A percentile compares a stretch with the other conserved stretches of the same genome.
Conservation (phyloP, 2,329 filamentous ascomycete genomes). For the Fusarium sambucinum region DNA sequence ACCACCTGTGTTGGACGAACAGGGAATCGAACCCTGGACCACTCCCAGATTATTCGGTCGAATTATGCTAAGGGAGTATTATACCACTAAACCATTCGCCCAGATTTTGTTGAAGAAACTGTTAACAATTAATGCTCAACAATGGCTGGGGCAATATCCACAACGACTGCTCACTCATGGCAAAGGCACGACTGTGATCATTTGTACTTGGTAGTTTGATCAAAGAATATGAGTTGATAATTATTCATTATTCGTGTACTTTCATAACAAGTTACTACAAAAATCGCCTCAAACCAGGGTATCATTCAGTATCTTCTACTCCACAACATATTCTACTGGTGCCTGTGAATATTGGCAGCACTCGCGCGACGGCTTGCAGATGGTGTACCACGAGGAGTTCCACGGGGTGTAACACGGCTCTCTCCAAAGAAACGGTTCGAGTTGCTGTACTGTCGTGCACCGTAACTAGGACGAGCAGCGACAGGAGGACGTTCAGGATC, state of each 20-base stretch:
- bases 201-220: background rate
- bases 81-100: constrained; percentile 6
- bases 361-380: constrained; percentile 50
- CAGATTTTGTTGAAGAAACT: background rate
- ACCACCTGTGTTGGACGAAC: background rate
- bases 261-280: background rate
- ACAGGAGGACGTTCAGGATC: constrained; percentile 32
- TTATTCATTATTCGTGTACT: background rate
- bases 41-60: constrained; percentile 3
- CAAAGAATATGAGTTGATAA: background rate
- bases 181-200: background rate
- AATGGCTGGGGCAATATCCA: background rate
- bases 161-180: background rate
- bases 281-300: constrained; percentile 1
- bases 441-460: constrained; percentile 53
- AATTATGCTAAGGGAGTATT: constrained; percentile 5
- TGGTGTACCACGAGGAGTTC: constrained; percentile 55
- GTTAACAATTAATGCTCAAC: background rate
- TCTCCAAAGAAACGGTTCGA: constrained; percentile 58
- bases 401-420: constrained; percentile 55
- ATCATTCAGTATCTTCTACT: constrained; percentile 2
- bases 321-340: background rate
- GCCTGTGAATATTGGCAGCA: constrained; percentile 1
- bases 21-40: constrained; percentile 4
- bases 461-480: constrained; percentile 30